Base-by-base conservation (phyloP, 2,329 filamentous ascomycete species). In the Apiospora arundinis region DNA sequence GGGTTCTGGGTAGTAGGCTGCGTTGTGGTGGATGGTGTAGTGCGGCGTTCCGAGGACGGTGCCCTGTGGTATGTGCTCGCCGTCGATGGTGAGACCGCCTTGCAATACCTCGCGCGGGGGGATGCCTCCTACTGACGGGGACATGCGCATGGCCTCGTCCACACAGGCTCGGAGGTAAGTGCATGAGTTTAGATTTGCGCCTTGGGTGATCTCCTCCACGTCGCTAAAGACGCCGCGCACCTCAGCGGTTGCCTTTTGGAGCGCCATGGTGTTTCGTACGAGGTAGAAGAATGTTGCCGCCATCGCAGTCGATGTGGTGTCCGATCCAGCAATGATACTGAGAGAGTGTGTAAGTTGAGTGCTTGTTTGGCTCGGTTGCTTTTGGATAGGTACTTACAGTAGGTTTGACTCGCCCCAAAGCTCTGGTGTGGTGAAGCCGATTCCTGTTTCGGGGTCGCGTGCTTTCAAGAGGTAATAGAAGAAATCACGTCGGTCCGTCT, bases 401-500 rank as follows among this genome's bases (percentile, higher is more conserved):
- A 92, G 81, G 77, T 93, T 92, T 11, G 91, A 91, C 78, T 93
- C 91, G 68, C 87, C 90, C 90, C 91, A 92, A 32, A 93, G 87
- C 77, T 93, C 92, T 0, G 88, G 87, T 2, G 86, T 91, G 52
- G 85, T 87, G 77, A 93, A 91, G 1, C 90, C 90, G 71, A 88
- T 85, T 69, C 91, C 91, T 0, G 91, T 93, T 77, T 93, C 91
- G 16, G 91, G 91, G 74, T 94, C 92, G 49, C 88, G 88, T 9
- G 92, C 92, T 77, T 91, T 91, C 72, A 94, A 87, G 14, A 94
- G 86, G 79, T 93, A 91, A 81, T 93, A 91, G 83, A 94, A 93
- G 83, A 94, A 93, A 78, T 94, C 92, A 71, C 91, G 90, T 45
- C 92, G 91, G 76, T 90, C 90, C 67, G 87, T 90, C 74, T 88